phyloP scores from a whole-genome alignment of 148 eudicot species.

The Fagopyrum homotropicum region DNA sequence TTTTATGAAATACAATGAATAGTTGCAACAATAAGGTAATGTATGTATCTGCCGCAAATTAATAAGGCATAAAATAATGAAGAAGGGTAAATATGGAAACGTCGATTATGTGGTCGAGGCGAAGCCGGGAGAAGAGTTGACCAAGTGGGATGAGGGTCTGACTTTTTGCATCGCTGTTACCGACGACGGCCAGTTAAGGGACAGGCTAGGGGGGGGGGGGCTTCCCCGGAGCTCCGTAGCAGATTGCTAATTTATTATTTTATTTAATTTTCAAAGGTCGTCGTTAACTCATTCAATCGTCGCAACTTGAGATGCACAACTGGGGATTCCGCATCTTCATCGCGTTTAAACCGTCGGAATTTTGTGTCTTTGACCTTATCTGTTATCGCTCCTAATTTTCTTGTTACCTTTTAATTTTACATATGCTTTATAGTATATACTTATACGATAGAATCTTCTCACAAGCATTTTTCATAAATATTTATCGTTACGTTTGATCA shows the following conservation, averaged over 20 bases:
- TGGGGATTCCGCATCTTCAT: not conserved
- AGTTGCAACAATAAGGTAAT: too few species aligned
- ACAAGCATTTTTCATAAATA: too few species aligned
- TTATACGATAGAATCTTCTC: too few species aligned
- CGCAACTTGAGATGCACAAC: not conserved
- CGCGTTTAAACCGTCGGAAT: not conserved
- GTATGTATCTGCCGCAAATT: too few species aligned
- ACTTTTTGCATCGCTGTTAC: not conserved
- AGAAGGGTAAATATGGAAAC: not conserved
- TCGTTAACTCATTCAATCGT: not conserved
- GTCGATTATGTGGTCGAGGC: not conserved
- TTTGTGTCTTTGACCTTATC: not conserved
- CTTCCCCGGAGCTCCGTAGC: not conserved
- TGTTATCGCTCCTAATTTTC: too few species aligned
- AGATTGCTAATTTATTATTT: too few species aligned
- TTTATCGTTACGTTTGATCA: too few species aligned
- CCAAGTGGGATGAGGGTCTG: not conserved
- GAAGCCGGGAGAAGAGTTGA: not conserved
- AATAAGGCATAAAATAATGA: not conserved
- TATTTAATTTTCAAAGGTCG: not conserved
- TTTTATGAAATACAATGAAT: too few species aligned
- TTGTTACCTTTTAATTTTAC: too few species aligned
- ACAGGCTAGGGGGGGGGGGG: not conserved
- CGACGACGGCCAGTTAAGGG: conserved; percentile 3
- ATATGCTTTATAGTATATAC: too few species aligned